These are phyloP conservation scores for Mycothermus thermophilus DNA, from an alignment of 495 filamentous ascomycete species.

Conservation along the genomic window DNA sequence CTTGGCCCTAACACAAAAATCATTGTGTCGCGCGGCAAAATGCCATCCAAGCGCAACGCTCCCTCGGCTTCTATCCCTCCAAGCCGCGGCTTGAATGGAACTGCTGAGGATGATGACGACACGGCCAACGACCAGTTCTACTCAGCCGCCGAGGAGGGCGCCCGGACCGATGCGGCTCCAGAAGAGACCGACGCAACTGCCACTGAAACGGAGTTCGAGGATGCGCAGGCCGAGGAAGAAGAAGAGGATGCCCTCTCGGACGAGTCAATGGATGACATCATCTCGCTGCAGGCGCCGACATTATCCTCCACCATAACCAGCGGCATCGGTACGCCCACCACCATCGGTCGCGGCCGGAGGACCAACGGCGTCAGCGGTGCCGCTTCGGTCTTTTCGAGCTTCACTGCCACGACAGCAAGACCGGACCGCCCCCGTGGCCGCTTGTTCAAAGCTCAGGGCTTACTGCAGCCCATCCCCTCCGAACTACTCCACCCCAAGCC, in stretches of 20 bases:
- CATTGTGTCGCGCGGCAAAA: constrained; percentile 46
- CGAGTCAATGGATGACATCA: constrained; percentile 67
- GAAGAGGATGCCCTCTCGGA: constrained; percentile 56
- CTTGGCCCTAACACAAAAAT: constrained; percentile 54
- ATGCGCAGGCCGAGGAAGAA: constrained; percentile 38
- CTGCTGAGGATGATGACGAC: constrained; percentile 56
- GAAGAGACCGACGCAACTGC: constrained; percentile 28
- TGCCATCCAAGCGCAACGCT: constrained; percentile 31
- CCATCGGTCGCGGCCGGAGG: constrained; percentile 42
- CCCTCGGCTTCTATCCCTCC: constrained; percentile 22
- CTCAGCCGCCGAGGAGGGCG: constrained; percentile 67
- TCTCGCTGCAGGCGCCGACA: constrained; percentile 66
- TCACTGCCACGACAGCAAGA: constrained; percentile 64
- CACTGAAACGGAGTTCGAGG: constrained; percentile 45
- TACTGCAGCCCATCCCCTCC: constrained; percentile 56
- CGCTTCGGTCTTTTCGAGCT: constrained; percentile 71
- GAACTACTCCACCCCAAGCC: constrained; percentile 78
- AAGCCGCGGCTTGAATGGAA: constrained; percentile 39
- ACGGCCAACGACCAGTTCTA: constrained; percentile 80
- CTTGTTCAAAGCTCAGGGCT: constrained; percentile 63
- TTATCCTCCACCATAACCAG: constrained; percentile 53
- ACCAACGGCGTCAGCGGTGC: constrained; percentile 59
- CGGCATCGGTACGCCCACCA: constrained; percentile 61
- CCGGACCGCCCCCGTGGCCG: constrained; percentile 44
- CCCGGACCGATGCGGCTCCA: constrained; percentile 26